Conservation (phyloP, 345 rosid genomes). For the Eucalyptus victrix region DNA sequence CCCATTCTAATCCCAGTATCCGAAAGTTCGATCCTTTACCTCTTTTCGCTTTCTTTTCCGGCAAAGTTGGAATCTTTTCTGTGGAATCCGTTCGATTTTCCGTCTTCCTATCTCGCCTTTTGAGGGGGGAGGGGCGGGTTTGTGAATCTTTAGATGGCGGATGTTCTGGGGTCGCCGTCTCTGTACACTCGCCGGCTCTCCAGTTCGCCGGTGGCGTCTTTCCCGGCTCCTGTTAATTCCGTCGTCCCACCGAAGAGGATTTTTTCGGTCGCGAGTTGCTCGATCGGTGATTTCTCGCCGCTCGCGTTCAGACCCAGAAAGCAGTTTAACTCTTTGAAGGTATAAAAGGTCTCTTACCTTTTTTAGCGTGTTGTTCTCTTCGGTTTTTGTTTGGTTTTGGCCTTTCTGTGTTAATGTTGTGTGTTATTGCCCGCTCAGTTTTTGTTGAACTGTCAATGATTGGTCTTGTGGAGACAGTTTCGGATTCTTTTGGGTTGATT, state of each 20-base stretch:
- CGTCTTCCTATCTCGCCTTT: neutral
- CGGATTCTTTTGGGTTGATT: neutral
- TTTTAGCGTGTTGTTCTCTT: neutral
- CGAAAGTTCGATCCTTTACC: neutral
- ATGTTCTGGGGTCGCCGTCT: neutral
- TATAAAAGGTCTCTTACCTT: neutral
- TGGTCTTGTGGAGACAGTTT: neutral
- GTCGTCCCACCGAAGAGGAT: neutral
- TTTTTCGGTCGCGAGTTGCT: neutral
- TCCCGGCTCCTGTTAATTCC: neutral
- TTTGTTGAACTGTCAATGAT: neutral
- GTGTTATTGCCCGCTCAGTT: neutral
- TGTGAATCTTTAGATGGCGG: neutral
- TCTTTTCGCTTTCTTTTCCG: neutral
- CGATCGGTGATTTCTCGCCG: conserved; percentile 9
- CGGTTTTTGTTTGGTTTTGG: neutral
- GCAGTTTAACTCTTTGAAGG: conserved; percentile 35
- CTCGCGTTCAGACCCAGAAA: conserved; percentile 14
- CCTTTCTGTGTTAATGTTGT: neutral
- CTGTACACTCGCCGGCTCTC: neutral
- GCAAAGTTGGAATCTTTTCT: neutral
- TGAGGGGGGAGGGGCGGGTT: neutral
- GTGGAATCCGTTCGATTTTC: neutral
- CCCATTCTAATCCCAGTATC: neutral
- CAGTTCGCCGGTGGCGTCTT: neutral